phyloP scores from a whole-genome alignment of 139 green algal species.

The Dunaliella primolecta region DNA sequence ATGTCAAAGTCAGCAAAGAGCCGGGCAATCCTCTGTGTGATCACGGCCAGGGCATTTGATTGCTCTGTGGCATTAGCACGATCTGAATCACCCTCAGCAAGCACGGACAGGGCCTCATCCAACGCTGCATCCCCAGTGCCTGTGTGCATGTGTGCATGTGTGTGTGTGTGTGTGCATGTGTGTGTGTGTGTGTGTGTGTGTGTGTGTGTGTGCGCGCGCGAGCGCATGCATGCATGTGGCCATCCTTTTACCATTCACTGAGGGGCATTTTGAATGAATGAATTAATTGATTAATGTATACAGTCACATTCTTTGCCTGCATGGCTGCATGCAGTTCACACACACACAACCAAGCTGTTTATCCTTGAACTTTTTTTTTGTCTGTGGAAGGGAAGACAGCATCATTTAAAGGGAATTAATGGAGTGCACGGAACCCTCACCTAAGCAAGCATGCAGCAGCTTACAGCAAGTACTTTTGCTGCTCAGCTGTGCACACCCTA shows the following conservation, averaged over 20 bases:
- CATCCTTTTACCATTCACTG: no score
- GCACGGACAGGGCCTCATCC: conserved; percentile 14
- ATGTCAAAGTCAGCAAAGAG: conserved; percentile 47
- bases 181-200: neutral
- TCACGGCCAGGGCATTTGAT: neutral
- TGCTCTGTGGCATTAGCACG: neutral
- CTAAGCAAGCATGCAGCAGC: no score
- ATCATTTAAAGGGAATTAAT: no score
- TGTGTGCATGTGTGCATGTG: neutral
- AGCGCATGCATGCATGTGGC: neutral
- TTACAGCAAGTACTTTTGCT: no score
- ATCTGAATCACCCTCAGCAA: neutral
- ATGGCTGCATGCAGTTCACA: no score
- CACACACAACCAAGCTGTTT: no score
- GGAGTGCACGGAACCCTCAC: no score
- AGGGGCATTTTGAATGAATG: no score
- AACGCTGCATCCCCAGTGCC: conserved; percentile 15
- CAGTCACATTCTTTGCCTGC: neutral
- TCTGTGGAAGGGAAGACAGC: no score
- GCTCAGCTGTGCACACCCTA: no score
- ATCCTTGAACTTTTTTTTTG: no score
- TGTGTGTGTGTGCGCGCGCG: neutral
- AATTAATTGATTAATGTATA: no score
- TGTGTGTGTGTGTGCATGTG: neutral
- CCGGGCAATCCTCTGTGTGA: conserved; percentile 18